Evolutionary conservation across 1,284 basidiomycete species (phyloP), one percentile per base, ranked within the genome.

Genomic region (Naganishia sp.): DNA sequence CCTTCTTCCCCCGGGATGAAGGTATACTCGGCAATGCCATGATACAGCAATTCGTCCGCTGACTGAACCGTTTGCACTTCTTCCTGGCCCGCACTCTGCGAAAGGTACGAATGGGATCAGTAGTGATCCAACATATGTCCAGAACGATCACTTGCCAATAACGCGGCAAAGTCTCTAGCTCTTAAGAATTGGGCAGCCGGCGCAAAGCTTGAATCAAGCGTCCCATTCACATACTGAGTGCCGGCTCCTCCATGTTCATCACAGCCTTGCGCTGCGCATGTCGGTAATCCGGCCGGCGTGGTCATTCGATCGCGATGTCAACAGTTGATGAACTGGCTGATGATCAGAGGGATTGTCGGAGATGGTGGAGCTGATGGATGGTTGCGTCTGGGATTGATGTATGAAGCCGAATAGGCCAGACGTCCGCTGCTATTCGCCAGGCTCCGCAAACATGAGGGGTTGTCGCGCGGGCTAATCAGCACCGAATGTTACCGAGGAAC

Each of bases 1-100:
- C 75, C 74, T n/a, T 75, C 75, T 4, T 66, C 69, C 9, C 41
- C 71, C 9, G 71, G 73, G 1, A 77, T 31, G 67, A 77, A 81
- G 2, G 77, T 77, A 69, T 82, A 82, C 58, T 81, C 81, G 25
- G 71, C 77, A 47, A 82, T 79, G 1, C 81, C 81, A 25, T 70
- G 58, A 10, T 69, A 67, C 5, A 82, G 74, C n/a, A 81, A 71
- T 23, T 65, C 66, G 68, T 81, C 80, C 3, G 76, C 74, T 11
- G 76, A 76, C 10, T 67, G 53, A 23, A 72, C 73, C 55, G 63
- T 43, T 49, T 45, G 32, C 4, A 57, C 43, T 18, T 54, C 39
- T 52, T 63, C 65, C 21, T 18, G 17, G 5, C 57, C 57, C 15
- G 45, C 25, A 13, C 23, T 60, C 57, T 60, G 28, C 25, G 13